These are phyloP conservation scores for Paecilomyces dactylethromorphus DNA, from an alignment of 2,329 filamentous ascomycete genomes.

Conservation along the genomic window DNA sequence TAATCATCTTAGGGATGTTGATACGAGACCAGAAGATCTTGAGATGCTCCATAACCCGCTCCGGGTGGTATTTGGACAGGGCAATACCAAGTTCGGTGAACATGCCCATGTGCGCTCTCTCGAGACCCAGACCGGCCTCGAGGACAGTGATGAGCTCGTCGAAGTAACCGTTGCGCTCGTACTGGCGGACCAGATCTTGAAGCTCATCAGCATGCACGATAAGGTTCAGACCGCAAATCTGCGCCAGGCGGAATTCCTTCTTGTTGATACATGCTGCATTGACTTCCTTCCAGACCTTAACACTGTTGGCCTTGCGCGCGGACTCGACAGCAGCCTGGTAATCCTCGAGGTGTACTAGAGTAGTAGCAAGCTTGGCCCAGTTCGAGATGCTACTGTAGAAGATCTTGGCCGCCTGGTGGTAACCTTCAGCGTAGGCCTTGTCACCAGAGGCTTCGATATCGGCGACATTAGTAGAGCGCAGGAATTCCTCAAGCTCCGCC, in stretches of 20 bases:
- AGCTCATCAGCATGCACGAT: conserved; percentile 97
- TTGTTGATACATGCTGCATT: conserved; percentile 93
- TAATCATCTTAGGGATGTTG: conserved; percentile 96
- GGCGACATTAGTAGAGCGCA: conserved; percentile 86
- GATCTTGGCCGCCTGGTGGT: conserved; percentile 95
- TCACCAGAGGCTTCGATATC: conserved; percentile 96
- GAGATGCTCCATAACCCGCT: conserved; percentile 95
- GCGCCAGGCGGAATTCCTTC: conserved; percentile 97
- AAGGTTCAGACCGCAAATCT: conserved; percentile 97
- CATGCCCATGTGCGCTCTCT: conserved; percentile 92
- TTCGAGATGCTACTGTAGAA: conserved; percentile 98
- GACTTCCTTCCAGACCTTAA: conserved; percentile 99
- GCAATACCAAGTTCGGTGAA: conserved; percentile 92
- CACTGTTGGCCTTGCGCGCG: conserved; percentile 96
- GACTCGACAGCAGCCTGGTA: conserved; percentile 98
- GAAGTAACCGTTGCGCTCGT: conserved; percentile 95
- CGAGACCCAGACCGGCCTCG: conserved; percentile 88
- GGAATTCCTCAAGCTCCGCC: conserved; percentile 89
- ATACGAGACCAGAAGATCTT: conserved; percentile 98
- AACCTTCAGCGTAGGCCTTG: conserved; percentile 92
- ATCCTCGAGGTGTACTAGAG: conserved; percentile 90
- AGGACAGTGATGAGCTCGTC: conserved; percentile 93
- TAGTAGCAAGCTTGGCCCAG: conserved; percentile 98
- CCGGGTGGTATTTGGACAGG: conserved; percentile 88
- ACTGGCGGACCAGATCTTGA: conserved; percentile 86